Conservation (phyloP, 768 basidiomycete species). For the Chlorophyllum brunneum region DNA sequence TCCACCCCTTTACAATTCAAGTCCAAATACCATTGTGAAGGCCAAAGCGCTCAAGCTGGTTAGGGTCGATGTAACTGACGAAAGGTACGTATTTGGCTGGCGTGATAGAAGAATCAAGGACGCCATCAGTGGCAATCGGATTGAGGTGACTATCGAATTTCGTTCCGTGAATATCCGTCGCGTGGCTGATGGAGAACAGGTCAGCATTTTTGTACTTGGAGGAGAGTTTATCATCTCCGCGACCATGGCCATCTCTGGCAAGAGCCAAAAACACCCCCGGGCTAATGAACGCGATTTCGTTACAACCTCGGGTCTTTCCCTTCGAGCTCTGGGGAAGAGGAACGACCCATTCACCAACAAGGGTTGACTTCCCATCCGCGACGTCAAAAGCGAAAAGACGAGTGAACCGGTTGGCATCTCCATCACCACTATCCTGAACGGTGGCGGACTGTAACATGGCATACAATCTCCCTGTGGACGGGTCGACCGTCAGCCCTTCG, state of each 20-base stretch:
- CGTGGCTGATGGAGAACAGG: conserved; percentile 50
- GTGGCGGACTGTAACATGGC: conserved; percentile 61
- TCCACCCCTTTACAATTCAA: conserved; percentile 10
- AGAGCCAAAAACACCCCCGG: conserved; percentile 54
- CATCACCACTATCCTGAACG: conserved; percentile 57
- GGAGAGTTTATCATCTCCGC: conserved; percentile 45
- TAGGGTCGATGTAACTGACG: conserved; percentile 48
- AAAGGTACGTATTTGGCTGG: conserved; percentile 56
- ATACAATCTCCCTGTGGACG: conserved; percentile 46
- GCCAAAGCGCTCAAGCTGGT: conserved; percentile 56
- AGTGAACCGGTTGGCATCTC: conserved; percentile 46
- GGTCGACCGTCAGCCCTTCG: conserved; percentile 53
- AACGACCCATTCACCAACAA: conserved; percentile 58
- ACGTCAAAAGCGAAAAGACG: conserved; percentile 57
- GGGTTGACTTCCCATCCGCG: conserved; percentile 27
- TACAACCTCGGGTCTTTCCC: conserved; percentile 46
- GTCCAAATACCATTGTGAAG: conserved; percentile 52
- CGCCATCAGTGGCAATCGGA: conserved; percentile 47
- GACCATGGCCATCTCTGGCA: conserved; percentile 57
- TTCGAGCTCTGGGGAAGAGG: conserved; percentile 50
- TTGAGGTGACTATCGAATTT: conserved; percentile 50
- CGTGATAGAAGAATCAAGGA: conserved; percentile 40
- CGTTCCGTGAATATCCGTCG: conserved; percentile 59
- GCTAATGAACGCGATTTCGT: conserved; percentile 56
- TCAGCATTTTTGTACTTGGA: conserved; percentile 60